phyloP scores from a whole-genome alignment of 805 yeast genomes.

The Osmozyma mogii region DNA sequence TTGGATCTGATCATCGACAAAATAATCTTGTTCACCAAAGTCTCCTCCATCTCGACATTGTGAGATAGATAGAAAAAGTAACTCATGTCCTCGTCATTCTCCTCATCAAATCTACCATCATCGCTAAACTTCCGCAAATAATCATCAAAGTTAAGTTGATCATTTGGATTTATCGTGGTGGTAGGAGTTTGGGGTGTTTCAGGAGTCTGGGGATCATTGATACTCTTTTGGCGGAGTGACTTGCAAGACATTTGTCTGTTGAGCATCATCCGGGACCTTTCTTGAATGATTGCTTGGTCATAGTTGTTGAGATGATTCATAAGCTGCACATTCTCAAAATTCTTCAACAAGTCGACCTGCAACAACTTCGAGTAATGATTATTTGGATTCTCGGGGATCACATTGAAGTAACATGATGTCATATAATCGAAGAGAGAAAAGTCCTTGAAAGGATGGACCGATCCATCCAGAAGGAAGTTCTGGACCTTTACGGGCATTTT shows the following conservation, averaged over 20 bases:
- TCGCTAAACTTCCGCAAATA: slow-evolving; percentile 5
- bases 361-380: slow-evolving; percentile 32
- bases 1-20: slow-evolving; percentile 16
- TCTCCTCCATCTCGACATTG: slow-evolving; percentile 13
- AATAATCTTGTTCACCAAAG: slow-evolving; percentile 15
- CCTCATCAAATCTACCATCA: slow-evolving; percentile 9
- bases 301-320: slow-evolving; percentile 12
- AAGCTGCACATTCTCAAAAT: slow-evolving; percentile 26
- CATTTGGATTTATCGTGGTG: neutral
- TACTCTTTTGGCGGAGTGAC: slow-evolving; percentile 5
- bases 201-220: no score
- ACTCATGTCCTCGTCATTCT: slow-evolving; percentile 16
- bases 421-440: slow-evolving; percentile 30
- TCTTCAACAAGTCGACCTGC: slow-evolving; percentile 29
- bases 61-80: slow-evolving; percentile 17
- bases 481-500: slow-evolving; percentile 30
- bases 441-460: slow-evolving; percentile 26
- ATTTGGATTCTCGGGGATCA: slow-evolving; percentile 23
- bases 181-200: neutral
- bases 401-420: slow-evolving; percentile 32
- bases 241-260: slow-evolving; percentile 13
- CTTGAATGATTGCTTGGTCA: slow-evolving; percentile 8
- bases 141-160: no score
- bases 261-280: slow-evolving; percentile 9
- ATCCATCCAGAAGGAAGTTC: slow-evolving; percentile 21